Conservation (phyloP, 495 filamentous ascomycete genomes). For the Patellaria atrata region DNA sequence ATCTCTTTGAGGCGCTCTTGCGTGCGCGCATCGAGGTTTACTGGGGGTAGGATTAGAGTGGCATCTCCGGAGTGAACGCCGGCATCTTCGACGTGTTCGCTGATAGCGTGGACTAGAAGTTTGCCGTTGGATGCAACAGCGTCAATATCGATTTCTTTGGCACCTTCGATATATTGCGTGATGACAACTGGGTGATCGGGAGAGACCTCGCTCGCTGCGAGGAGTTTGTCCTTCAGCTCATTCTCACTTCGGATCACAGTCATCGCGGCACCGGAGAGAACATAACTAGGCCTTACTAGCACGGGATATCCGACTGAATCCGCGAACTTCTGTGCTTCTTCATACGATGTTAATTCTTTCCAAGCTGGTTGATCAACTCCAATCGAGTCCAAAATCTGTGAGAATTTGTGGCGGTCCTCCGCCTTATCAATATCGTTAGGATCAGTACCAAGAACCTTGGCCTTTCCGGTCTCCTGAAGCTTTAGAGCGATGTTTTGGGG, state of each 20-base stretch:
- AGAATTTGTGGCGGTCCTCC: constrained; percentile 97
- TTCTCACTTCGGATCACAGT: constrained; percentile 83
- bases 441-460: constrained; percentile 81
- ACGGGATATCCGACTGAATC: constrained; percentile 80
- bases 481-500: constrained; percentile 94
- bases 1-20: constrained; percentile 86
- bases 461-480: constrained; percentile 80
- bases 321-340: constrained; percentile 76
- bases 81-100: constrained; percentile 90
- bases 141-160: constrained; percentile 95
- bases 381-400: constrained; percentile 88
- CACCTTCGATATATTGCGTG: constrained; percentile 95
- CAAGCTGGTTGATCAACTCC: constrained; percentile 94
- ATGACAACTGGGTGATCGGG: constrained; percentile 95
- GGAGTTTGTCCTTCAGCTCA: constrained; percentile 77
- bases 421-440: constrained; percentile 92
- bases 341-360: constrained; percentile 87
- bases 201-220: constrained; percentile 81
- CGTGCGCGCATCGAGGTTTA: constrained; percentile 53
- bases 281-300: constrained; percentile 85
- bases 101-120: constrained; percentile 83
- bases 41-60: constrained; percentile 78
- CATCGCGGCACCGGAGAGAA: constrained; percentile 94
- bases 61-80: constrained; percentile 96
- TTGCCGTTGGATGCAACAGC: constrained; percentile 80